A percentile compares a stretch with the other conserved stretches of the same genome.
Evolutionary conservation across 2,329 filamentous ascomycete genomes (phyloP).

Genomic region (Exophiala alcalophila): DNA sequence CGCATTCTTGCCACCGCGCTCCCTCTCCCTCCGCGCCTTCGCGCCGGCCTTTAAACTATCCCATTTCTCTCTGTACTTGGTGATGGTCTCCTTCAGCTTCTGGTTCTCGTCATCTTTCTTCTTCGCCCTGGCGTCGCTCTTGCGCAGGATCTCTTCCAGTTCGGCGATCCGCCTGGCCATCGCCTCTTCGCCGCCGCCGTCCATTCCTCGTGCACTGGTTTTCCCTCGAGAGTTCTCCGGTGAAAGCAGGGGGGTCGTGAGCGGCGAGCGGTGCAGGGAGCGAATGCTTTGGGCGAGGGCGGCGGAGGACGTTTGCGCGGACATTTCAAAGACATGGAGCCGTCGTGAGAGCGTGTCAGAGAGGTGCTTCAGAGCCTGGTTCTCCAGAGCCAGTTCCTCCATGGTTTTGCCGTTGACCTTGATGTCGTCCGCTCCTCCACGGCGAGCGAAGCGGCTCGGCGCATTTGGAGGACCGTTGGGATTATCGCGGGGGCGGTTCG

Average conservation of each 20-base stretch:
- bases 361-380: slow-evolving; percentile 77
- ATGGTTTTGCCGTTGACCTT: slow-evolving; percentile 58
- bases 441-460: slow-evolving; percentile 23
- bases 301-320: slow-evolving; percentile 81
- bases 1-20: slow-evolving; percentile 8
- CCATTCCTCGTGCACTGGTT: slow-evolving; percentile 9
- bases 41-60: slow-evolving; percentile 67
- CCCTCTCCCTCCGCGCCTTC: slow-evolving; percentile 42
- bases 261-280: slow-evolving; percentile 41
- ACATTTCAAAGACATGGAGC: slow-evolving; percentile 89
- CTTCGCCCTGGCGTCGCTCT: slow-evolving; percentile 60
- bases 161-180: slow-evolving; percentile 57
- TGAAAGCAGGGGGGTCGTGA: slow-evolving; percentile 23
- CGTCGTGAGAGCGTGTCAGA: slow-evolving; percentile 83
- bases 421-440: slow-evolving; percentile 12
- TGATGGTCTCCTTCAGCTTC: slow-evolving; percentile 55
- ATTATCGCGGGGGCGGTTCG: slow-evolving; percentile 35
- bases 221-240: slow-evolving; percentile 31
- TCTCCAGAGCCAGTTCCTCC: slow-evolving; percentile 87
- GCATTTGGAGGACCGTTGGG: slow-evolving; percentile 37
- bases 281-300: slow-evolving; percentile 79
- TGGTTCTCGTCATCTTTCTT: slow-evolving; percentile 61
- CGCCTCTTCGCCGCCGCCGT: slow-evolving; percentile 40
- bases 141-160: slow-evolving; percentile 64
- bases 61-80: slow-evolving; percentile 62